Conservation (phyloP, 306 rosid species). For the Trichosanthes truncata region DNA sequence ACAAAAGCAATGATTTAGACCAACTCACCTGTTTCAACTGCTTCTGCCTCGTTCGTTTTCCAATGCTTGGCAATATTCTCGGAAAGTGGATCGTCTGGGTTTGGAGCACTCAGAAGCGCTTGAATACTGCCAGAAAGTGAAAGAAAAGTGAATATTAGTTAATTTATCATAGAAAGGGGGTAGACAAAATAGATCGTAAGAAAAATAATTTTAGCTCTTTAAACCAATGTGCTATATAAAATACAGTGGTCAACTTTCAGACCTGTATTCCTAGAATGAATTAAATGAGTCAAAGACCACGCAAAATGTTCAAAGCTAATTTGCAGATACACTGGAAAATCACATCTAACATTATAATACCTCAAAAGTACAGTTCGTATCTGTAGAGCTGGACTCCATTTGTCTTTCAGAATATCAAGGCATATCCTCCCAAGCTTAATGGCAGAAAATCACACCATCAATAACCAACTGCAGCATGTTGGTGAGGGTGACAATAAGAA, state of each 20-base stretch:
- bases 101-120: slow-evolving; percentile 96
- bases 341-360: background rate
- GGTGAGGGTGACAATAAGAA: background rate
- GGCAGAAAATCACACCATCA: slow-evolving; percentile 3
- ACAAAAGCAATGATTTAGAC: background rate
- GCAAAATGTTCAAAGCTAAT: background rate
- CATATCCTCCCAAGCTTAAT: slow-evolving; percentile 19
- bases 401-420: slow-evolving; percentile 25
- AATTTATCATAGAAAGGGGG: background rate
- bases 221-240: background rate
- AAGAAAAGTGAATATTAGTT: background rate
- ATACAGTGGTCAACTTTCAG: background rate
- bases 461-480: background rate
- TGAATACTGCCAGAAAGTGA: slow-evolving; percentile 49
- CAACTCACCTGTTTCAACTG: slow-evolving; percentile 82
- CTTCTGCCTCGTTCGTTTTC: slow-evolving; percentile 85
- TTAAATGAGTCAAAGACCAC: background rate
- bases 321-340: background rate
- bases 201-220: background rate
- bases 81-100: slow-evolving; percentile 95
- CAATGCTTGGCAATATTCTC: slow-evolving; percentile 97
- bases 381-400: slow-evolving; percentile 24
- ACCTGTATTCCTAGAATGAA: background rate
- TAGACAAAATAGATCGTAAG: background rate
- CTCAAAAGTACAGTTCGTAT: slow-evolving; percentile 22